A percentile compares a stretch with the other conserved stretches of the same genome.
Evolutionary conservation across 805 yeast genomes (phyloP).

Genomic region (Myxozyma neotropica): DNA sequence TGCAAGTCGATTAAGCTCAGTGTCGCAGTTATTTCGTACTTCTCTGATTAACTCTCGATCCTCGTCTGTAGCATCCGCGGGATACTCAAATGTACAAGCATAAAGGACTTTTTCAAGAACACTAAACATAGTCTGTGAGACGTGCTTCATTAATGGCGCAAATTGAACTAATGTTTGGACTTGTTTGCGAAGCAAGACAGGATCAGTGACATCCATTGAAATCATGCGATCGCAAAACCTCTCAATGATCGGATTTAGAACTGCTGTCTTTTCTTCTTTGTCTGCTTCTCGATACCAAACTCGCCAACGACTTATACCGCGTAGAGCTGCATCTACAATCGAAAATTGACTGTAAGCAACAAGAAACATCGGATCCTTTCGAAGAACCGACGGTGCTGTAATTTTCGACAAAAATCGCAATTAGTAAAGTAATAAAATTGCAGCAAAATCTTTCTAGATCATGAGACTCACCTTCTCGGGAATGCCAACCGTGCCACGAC

Average conservation of each 20-base stretch:
- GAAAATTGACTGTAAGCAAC: constrained; percentile 80
- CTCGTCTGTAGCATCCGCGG: constrained; percentile 57
- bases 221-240: constrained; percentile 57
- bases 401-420: too few species aligned
- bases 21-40: constrained; percentile 87
- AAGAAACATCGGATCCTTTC: constrained; percentile 63
- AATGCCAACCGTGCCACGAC: constrained; percentile 48
- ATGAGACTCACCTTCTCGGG: constrained; percentile 12
- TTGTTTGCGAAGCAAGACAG: constrained; percentile 77
- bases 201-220: constrained; percentile 75
- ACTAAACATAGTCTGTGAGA: constrained; percentile 69
- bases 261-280: constrained; percentile 54
- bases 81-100: constrained; percentile 81
- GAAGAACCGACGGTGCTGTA: constrained; percentile 18
- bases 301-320: constrained; percentile 95
- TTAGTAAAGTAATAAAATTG: too few species aligned
- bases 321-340: constrained; percentile 83
- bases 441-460: too few species aligned
- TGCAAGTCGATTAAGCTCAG: constrained; percentile 91
- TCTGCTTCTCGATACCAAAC: constrained; percentile 76
- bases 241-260: constrained; percentile 69
- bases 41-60: constrained; percentile 81
- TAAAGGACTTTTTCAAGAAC: constrained; percentile 84
- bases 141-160: constrained; percentile 83
- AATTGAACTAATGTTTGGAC: constrained; percentile 93